Evolutionary conservation across 371 early-diverging fungal genomes (phyloP).

Genomic region (Rhizopus sp.): DNA sequence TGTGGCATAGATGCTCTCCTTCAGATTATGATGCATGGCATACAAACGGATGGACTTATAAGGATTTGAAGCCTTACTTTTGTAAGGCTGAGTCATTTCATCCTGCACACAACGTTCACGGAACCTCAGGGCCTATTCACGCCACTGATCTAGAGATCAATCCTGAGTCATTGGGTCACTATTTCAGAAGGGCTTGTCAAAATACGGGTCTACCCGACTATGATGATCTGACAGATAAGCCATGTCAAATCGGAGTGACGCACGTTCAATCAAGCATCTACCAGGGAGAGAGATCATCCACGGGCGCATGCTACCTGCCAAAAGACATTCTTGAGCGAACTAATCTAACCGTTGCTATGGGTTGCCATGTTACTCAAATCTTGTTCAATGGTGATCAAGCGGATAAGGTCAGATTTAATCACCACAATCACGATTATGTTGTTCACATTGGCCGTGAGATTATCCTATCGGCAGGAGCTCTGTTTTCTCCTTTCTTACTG

Average conservation of each 20-base stretch:
- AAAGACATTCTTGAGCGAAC: slow-evolving; percentile 4
- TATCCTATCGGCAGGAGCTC: slow-evolving; percentile 44
- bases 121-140: slow-evolving; percentile 25
- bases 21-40: slow-evolving; percentile 30
- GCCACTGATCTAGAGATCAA: slow-evolving; percentile 7
- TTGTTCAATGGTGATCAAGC: slow-evolving; percentile 12
- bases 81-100: slow-evolving; percentile 26
- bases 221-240: slow-evolving; percentile 22
- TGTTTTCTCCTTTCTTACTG: slow-evolving; percentile 32
- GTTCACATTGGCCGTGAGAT: slow-evolving; percentile 31
- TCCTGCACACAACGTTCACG: slow-evolving; percentile 14
- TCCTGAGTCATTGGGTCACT: slow-evolving; percentile 3
- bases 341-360: slow-evolving; percentile 25
- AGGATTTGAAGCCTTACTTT: slow-evolving; percentile 22
- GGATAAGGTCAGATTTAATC: slow-evolving; percentile 16
- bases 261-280: slow-evolving; percentile 22
- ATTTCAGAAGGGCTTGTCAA: slow-evolving; percentile 25
- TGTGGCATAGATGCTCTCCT: slow-evolving; percentile 38
- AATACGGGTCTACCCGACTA: slow-evolving; percentile 19
- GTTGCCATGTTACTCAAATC: slow-evolving; percentile 20
- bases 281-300: slow-evolving; percentile 19
- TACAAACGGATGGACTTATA: slow-evolving; percentile 20
- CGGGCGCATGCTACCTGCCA: slow-evolving; percentile 19
- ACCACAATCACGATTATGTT: background rate
- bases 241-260: slow-evolving; percentile 25